A percentile compares a stretch with the other conserved stretches of the same genome.
Evolutionary conservation across 768 basidiomycete genomes (phyloP).

Genomic region (Suillus sp.): DNA sequence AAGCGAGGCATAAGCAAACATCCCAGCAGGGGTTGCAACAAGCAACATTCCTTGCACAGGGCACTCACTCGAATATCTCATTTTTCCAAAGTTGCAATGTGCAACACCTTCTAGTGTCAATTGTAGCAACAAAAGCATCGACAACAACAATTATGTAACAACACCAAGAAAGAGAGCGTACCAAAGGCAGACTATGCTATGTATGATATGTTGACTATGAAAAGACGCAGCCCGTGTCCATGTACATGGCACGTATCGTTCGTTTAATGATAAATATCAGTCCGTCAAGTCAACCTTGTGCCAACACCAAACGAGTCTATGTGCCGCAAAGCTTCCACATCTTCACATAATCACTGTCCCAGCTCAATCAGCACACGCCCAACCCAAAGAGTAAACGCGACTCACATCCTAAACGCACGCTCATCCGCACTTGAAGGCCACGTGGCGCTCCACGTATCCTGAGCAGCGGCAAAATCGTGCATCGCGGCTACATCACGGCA

Average conservation of each 20-base stretch:
- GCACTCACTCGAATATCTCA: too few species aligned
- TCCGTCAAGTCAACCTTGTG: neutral
- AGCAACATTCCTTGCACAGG: too few species aligned
- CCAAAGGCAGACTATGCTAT: too few species aligned
- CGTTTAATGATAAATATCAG: neutral
- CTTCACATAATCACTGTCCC: slow-evolving; percentile 34
- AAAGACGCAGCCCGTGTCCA: too few species aligned
- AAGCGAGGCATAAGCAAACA: neutral
- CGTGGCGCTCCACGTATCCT: slow-evolving; percentile 69
- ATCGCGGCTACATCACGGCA: slow-evolving; percentile 50
- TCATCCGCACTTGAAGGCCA: slow-evolving; percentile 68
- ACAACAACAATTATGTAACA: too few species aligned
- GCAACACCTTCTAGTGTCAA: too few species aligned
- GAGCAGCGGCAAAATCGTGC: slow-evolving; percentile 63
- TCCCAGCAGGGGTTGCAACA: neutral
- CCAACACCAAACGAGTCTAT: neutral
- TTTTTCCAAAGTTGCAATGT: too few species aligned
- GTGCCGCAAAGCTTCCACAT: slow-evolving; percentile 35
- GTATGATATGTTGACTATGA: too few species aligned
- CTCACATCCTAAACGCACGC: slow-evolving; percentile 70
- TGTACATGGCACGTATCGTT: too few species aligned
- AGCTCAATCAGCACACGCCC: neutral
- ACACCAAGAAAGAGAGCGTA: too few species aligned
- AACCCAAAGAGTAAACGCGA: neutral
- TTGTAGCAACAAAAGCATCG: neutral